Conservation (phyloP, 495 filamentous ascomycete species). For the Tuber brumale region DNA sequence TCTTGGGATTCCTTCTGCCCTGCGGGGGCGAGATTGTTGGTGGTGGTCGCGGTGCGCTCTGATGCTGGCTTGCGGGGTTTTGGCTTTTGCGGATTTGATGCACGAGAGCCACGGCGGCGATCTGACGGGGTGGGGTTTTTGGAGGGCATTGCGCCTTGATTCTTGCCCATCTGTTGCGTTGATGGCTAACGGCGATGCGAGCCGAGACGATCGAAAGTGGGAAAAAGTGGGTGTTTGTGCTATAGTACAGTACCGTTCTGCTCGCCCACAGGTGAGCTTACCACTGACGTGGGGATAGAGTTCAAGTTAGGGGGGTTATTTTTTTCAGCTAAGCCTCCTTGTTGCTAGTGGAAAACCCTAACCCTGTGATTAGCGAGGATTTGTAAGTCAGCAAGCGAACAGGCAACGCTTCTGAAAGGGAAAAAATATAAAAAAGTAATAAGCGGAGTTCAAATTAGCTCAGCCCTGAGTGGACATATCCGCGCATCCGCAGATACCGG, state of each 20-base stretch:
- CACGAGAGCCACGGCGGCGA: conserved; percentile 29
- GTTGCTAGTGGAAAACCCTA: not conserved
- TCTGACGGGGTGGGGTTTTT: conserved; percentile 33
- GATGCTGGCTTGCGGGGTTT: conserved; percentile 15
- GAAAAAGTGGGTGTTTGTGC: not conserved
- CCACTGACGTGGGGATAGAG: not conserved
- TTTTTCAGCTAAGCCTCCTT: not conserved
- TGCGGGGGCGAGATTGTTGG: not conserved
- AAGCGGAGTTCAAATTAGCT: not conserved
- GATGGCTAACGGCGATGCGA: not conserved
- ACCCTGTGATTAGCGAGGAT: not conserved
- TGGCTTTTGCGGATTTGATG: conserved; percentile 14
- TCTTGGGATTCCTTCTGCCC: conserved; percentile 51
- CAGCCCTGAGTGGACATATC: not conserved
- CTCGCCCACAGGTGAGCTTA: not conserved
- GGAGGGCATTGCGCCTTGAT: conserved; percentile 21
- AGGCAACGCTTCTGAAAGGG: not conserved
- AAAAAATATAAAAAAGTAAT: not conserved
- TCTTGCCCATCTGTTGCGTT: not conserved
- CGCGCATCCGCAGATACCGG: not conserved
- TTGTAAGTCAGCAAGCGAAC: not conserved
- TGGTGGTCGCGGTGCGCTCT: conserved; percentile 1
- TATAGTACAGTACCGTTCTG: not conserved
- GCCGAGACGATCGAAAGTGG: not conserved
- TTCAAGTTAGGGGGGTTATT: not conserved